Base-by-base conservation (phyloP, 176 grass and related monocot species). In the Metroxylon sagu region DNA sequence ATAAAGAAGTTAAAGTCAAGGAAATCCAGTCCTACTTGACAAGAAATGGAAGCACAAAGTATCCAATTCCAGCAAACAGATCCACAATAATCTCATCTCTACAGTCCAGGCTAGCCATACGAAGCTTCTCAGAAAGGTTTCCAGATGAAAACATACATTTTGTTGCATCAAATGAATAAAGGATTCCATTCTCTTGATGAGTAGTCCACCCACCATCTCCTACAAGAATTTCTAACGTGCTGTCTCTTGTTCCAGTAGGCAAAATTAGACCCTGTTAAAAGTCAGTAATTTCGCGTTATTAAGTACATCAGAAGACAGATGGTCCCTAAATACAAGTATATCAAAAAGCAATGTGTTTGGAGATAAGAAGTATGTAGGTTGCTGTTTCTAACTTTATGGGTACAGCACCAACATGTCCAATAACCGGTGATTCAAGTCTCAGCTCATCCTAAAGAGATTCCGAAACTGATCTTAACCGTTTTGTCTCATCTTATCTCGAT, bases 121-220 rank as follows among this genome's bases (percentile, higher is more conserved):
- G 86, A 75, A 81, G 75, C 69, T 97, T 97, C 81, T 91, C 92
- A 43, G 92, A 91, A 53, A 70, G 87, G 52, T 97, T 97, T 69
- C 92, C 92, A 70, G 78, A 88, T 70, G 92, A 97, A 83, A 97
- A 97, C 84, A 91, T 97, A 79, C 84, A 91, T 72, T 85, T 91
- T 57, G 92, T 91, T 64, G 87, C 72, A 91, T 88, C 92, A 74
- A 97, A 79, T 1, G 92, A 91, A 62, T 97, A 97, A 48, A 55
- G 57, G 18, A 97, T 88, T 71, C 78, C 84, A 57, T 91, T 91
- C 88, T 97, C 92, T 52, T 85, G 52, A 65, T 91, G 87, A 18
- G 78, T 85, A 30, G 88, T 84, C 92, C 92, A 88, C 50, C 87
- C 84, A 59, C 73, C 79, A 52, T 86, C 71, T 4, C 87, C 87